Conservation (phyloP, 768 basidiomycete species). For the Boletus rufocinnamomeus region DNA sequence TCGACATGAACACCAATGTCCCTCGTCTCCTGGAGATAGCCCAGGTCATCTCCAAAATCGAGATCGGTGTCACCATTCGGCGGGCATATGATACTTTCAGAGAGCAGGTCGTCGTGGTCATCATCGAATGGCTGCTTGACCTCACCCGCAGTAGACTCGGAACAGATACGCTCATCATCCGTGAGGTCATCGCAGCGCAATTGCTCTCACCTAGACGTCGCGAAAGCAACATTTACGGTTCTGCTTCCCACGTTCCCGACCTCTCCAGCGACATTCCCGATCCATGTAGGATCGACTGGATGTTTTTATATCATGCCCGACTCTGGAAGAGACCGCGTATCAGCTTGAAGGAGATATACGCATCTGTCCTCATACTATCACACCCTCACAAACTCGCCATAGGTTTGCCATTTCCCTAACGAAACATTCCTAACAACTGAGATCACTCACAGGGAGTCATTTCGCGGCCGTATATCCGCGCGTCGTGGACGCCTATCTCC, state of each 20-base stretch:
- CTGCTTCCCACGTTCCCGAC: conserved; percentile 39
- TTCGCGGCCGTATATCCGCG: conserved; percentile 85
- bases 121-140: conserved; percentile 86
- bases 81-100: conserved; percentile 85
- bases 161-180: conserved; percentile 63
- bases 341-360: conserved; percentile 81
- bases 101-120: conserved; percentile 79
- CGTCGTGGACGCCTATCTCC: conserved; percentile 87
- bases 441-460: conserved; percentile 60
- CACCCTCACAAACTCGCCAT: conserved; percentile 74
- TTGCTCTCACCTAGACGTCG: conserved; percentile 61
- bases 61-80: conserved; percentile 88
- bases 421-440: conserved; percentile 7
- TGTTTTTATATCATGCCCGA: conserved; percentile 79
- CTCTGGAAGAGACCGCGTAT: conserved; percentile 85
- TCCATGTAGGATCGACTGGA: conserved; percentile 67
- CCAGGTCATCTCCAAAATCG: conserved; percentile 79
- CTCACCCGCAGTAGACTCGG: conserved; percentile 72
- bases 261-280: conserved; percentile 44
- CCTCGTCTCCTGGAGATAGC: conserved; percentile 72
- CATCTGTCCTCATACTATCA: conserved; percentile 68
- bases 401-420: conserved; percentile 45
- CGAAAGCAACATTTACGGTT: conserved; percentile 48
- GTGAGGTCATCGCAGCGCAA: conserved; percentile 73
- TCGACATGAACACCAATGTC: conserved; percentile 66